Conservation (phyloP, 1,284 basidiomycete species). For the Porphyrellus sp. region DNA sequence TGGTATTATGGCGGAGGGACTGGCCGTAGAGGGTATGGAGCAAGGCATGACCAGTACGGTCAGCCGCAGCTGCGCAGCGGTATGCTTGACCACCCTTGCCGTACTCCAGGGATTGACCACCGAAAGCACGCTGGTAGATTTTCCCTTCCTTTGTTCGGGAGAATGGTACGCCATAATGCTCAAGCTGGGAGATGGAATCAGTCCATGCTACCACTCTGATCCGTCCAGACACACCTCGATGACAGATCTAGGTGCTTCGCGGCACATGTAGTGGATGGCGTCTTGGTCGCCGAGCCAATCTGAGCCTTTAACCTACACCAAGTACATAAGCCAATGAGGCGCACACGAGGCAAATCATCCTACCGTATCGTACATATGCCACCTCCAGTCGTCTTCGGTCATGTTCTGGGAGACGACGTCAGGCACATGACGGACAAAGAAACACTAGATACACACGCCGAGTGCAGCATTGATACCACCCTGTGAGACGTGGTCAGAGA, state of each 20-base stretch:
- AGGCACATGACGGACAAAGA: slow-evolving; percentile 12
- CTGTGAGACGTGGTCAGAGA: slow-evolving; percentile 39
- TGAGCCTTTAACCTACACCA: slow-evolving; percentile 86
- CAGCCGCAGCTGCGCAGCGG: slow-evolving; percentile 97
- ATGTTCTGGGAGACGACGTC: slow-evolving; percentile 73
- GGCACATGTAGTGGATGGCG: slow-evolving; percentile 99
- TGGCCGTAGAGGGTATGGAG: slow-evolving; percentile 99
- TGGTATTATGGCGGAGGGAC: slow-evolving; percentile 98
- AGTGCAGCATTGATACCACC: slow-evolving; percentile 99
- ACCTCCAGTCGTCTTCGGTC: slow-evolving; percentile 99
- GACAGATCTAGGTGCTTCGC: slow-evolving; percentile 91
- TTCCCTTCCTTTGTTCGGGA: slow-evolving; percentile 99
- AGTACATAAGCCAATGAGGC: slow-evolving; percentile 13
- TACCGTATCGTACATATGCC: slow-evolving; percentile 99
- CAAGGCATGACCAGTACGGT: slow-evolving; percentile 98
- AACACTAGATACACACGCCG: slow-evolving; percentile 58
- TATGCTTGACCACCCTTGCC: slow-evolving; percentile 99
- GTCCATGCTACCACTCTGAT: not conserved
- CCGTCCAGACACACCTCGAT: slow-evolving; percentile 63
- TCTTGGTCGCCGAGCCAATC: slow-evolving; percentile 99
- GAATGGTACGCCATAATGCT: slow-evolving; percentile 99
- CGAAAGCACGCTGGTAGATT: slow-evolving; percentile 99
- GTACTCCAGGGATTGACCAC: slow-evolving; percentile 95
- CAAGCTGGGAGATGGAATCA: slow-evolving; percentile 61
- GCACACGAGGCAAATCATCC: slow-evolving; percentile 26